phyloP scores from a whole-genome alignment of 2,329 filamentous ascomycete genomes.

The Zalaria sp. region DNA sequence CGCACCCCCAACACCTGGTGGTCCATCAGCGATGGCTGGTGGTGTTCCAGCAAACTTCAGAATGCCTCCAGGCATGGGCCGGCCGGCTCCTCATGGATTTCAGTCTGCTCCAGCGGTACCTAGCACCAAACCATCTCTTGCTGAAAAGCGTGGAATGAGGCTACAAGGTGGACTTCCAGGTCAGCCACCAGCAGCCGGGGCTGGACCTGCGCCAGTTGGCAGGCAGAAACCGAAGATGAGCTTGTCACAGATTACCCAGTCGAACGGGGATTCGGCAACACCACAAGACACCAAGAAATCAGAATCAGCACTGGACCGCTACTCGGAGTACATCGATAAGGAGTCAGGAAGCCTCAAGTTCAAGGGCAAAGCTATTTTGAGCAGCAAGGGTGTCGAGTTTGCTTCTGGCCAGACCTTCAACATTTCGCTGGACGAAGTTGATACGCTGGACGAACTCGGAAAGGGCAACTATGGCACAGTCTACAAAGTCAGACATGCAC shows the following conservation, averaged over 20 bases:
- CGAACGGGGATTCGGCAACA: conserved; percentile 13
- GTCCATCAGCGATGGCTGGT: conserved; percentile 13
- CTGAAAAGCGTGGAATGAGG: conserved; percentile 52
- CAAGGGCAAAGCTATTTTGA: conserved; percentile 81
- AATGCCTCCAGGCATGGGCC: conserved; percentile 22
- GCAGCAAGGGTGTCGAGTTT: conserved; percentile 82
- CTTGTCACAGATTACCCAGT: conserved; percentile 28
- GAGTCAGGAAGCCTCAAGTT: conserved; percentile 87
- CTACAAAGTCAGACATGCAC: conserved; percentile 84
- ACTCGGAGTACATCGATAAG: conserved; percentile 73
- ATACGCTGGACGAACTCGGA: conserved; percentile 81
- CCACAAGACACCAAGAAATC: conserved; percentile 16
- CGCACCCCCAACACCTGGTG: conserved; percentile 8
- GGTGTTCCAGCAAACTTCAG: conserved; percentile 30
- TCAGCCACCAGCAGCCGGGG: conserved; percentile 23
- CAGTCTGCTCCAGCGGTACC: conserved; percentile 34
- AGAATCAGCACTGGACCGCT: conserved; percentile 48
- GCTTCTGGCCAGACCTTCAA: conserved; percentile 77
- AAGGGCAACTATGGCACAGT: conserved; percentile 98
- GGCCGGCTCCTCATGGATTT: conserved; percentile 26
- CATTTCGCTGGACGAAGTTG: conserved; percentile 91
- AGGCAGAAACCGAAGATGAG: conserved; percentile 27
- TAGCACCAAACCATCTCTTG: conserved; percentile 41
- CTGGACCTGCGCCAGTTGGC: conserved; percentile 13
- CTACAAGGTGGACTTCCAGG: conserved; percentile 41